Percentiles rank a stretch among this genome's conserved stretches.
These are phyloP conservation scores for Xylariaceae sp. DNA, from an alignment of 2,329 filamentous ascomycete species.

Conservation along the genomic window DNA sequence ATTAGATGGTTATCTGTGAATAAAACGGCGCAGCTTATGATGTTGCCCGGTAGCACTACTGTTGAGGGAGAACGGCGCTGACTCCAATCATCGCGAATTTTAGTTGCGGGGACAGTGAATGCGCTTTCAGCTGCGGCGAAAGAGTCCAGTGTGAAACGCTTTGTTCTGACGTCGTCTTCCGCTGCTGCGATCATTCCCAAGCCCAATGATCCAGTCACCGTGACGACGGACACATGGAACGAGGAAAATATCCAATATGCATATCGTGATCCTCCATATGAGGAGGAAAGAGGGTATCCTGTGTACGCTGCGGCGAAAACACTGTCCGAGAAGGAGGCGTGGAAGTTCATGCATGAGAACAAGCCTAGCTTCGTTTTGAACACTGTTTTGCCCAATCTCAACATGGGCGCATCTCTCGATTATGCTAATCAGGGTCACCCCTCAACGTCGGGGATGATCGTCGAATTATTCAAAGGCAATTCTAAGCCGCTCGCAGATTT, in stretches of 20 bases:
- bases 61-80: too few species aligned
- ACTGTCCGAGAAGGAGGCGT: conserved; percentile 18
- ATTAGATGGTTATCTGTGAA: too few species aligned
- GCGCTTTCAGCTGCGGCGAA: conserved; percentile 15
- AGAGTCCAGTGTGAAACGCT: conserved; percentile 19
- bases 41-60: too few species aligned
- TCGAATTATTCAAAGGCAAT: conserved; percentile 12
- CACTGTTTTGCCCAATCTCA: conserved; percentile 21
- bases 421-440: conserved; percentile 14
- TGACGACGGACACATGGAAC: conserved; percentile 21
- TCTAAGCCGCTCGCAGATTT: conserved; percentile 1
- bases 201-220: conserved; percentile 10
- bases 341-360: conserved; percentile 19
- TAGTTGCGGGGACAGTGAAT: conserved; percentile 9
- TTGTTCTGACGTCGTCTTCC: conserved; percentile 22
- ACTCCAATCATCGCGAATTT: too few species aligned
- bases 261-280: conserved; percentile 16
- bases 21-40: too few species aligned
- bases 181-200: conserved; percentile 8
- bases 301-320: conserved; percentile 22
- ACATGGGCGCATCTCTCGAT: conserved; percentile 20
- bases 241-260: conserved; percentile 13
- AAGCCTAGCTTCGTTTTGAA: conserved; percentile 19
- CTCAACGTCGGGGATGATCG: conserved; percentile 10
- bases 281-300: conserved; percentile 1